phyloP scores from a whole-genome alignment of 2,329 filamentous ascomycete genomes.

The Pseudogymnoascus sp. region DNA sequence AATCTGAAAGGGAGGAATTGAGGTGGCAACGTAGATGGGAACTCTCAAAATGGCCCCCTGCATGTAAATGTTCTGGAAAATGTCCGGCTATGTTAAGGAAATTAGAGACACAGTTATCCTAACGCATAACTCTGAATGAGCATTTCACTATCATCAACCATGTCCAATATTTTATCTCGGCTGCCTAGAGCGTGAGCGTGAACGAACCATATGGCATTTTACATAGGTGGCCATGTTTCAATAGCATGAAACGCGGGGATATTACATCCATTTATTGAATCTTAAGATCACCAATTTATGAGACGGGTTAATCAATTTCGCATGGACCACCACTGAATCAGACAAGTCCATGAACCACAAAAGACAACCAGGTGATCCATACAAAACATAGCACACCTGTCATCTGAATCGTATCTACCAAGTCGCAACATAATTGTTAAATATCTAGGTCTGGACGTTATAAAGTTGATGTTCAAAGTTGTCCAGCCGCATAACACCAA shows the following conservation, averaged over 20 bases:
- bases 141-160: background rate
- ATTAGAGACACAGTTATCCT: background rate
- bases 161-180: background rate
- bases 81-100: background rate
- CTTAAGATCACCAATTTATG: conserved; percentile 8
- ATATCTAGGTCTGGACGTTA: background rate
- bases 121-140: background rate
- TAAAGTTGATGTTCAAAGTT: conserved; percentile 6
- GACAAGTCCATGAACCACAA: conserved; percentile 7
- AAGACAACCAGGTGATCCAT: background rate
- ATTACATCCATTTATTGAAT: conserved; percentile 2
- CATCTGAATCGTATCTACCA: background rate
- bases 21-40: background rate
- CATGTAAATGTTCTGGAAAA: conserved; percentile 3
- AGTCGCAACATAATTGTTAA: background rate
- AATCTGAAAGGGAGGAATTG: background rate
- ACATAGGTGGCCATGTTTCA: background rate
- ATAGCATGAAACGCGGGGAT: background rate
- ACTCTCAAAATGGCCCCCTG: background rate
- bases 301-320: conserved; percentile 8
- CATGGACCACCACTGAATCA: conserved; percentile 7
- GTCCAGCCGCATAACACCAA: background rate
- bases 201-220: background rate
- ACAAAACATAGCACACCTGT: background rate
- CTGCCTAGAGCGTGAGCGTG: background rate